Evolutionary conservation across 164 flowering plant species (phyloP), one percentile per base, ranked within the genome.

Genomic region (Macadamia integrifolia): DNA sequence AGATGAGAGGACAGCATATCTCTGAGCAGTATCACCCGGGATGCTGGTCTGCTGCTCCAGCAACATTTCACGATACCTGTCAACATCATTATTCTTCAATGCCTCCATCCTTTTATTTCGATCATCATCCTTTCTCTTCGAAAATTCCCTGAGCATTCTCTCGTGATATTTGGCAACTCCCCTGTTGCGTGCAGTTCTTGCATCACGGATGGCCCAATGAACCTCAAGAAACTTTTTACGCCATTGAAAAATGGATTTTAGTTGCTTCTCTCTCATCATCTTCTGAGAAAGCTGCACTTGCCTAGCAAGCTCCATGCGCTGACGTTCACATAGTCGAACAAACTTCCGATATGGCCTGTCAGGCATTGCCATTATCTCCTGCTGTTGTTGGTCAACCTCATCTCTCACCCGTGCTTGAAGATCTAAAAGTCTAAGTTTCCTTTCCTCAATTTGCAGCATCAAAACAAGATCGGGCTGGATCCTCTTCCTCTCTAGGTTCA

Each of bases 91-190:
- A 70, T 95, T 95, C 80, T 95, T 95, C 83, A 95, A 79, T 35
- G 99, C 99, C 68, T 95, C 99, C 99, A 95, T 95, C 78, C 99
- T 88, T 80, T 84, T 88, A 71, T 78, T 86, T 31, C 95, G 77
- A 71, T 86, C 97, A 75, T 89, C 98, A 83, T 95, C 99, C 79
- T 91, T 95, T 67, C 84, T 83, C 80, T 95, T 95, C 14, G 99
- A 92, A 60, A 92, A 95, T 78, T 95, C 99, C 74, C 92, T 85
- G 81, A 92, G 69, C 94, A 89, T 92, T 76, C 87, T 87, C 75
- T 95, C 99, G 74, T 95, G 99, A 80, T 95, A 95, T 72, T 95
- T 95, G 15, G 96, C 98, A 75, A 95, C 95, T 68, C 98, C 99
- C 72, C 97, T 85, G 66, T 95, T 95, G 7, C 99, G 92, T 3